Evolutionary conservation across 768 basidiomycete genomes (phyloP), one percentile per base, ranked within the genome.

Genomic region (Suillus discolor): DNA sequence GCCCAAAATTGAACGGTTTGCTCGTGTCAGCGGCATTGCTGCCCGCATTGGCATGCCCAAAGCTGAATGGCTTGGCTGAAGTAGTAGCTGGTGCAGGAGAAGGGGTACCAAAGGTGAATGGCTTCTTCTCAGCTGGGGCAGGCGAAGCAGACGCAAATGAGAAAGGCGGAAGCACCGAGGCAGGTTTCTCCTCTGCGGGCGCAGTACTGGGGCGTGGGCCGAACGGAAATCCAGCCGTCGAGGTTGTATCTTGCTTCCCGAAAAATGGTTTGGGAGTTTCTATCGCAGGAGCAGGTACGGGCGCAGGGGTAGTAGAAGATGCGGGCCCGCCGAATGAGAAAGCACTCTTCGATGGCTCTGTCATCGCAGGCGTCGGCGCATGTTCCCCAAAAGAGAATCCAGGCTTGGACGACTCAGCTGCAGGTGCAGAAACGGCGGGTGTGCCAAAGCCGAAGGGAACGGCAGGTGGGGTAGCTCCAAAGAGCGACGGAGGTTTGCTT

Each of bases 1-100:
- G 67, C 41, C 86, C 87, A 65, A 91, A 90, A 16, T 79, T 49
- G 67, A 91, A 90, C 13, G 83, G 73, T 69, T 87, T 87, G 62
- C 73, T 81, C 7, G 85, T 79, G 67, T 84, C 81, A n/a, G 81
- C 72, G 3, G 75, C 74, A 28, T 74, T 71, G n/a, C 74, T 75
- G 62, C 71, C 73, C 31, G 72, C 74, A 28, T 77, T 72, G 54
- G 83, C 72, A 44, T 75, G 72, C 57, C 83, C 81, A 67, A 91
- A 91, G 11, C 81, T 76, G 70, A 88, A 88, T 8, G 66, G 54
- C 36, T 45, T 60, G 4, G 72, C 65, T 20, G 74, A 36, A 55
- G 54, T 71, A 59, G 39, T 39, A 5, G 80, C 60, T 18, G 79
- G 66, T 16, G 79, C 61, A 59, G 80, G 65, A 1, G 79, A 66